A percentile compares a stretch with the other conserved stretches of the same genome.
These are phyloP conservation scores for Phytophthora capsici DNA, from an alignment of 352 stramenopile species.

Conservation along the genomic window DNA sequence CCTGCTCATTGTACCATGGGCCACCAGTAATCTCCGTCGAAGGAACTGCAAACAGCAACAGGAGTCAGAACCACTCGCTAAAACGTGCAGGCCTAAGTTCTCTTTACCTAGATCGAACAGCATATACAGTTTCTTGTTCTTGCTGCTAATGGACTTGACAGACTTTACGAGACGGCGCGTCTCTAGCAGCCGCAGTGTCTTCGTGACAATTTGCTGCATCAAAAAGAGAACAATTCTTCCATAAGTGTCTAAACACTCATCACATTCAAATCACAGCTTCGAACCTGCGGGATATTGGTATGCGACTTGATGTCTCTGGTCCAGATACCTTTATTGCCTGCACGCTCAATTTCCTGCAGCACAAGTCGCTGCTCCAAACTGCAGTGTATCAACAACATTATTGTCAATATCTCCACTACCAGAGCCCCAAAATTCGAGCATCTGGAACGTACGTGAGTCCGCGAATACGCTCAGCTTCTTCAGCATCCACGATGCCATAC, in stretches of 20 bases:
- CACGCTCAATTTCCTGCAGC: constrained; percentile 95
- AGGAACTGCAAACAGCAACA: constrained; percentile 71
- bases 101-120: constrained; percentile 92
- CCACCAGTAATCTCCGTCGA: constrained; percentile 99
- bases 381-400: constrained; percentile 27
- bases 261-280: neutral
- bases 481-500: constrained; percentile 81
- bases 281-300: constrained; percentile 95
- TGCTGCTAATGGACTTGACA: constrained; percentile 99
- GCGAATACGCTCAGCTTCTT: constrained; percentile 87
- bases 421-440: neutral
- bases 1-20: constrained; percentile 99
- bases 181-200: constrained; percentile 98
- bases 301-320: constrained; percentile 98
- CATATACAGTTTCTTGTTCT: constrained; percentile 99
- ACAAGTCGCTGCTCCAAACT: constrained; percentile 87
- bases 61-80: neutral
- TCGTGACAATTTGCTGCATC: constrained; percentile 95
- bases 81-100: neutral
- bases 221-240: neutral
- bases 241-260: constrained; percentile 9
- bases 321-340: constrained; percentile 99
- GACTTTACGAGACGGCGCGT: constrained; percentile 97
- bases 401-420: constrained; percentile 14
- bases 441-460: constrained; percentile 72